A percentile compares a stretch with the other conserved stretches of the same genome.
Conservation (phyloP, 1,284 basidiomycete genomes). For the Gymnopus androsaceus region DNA sequence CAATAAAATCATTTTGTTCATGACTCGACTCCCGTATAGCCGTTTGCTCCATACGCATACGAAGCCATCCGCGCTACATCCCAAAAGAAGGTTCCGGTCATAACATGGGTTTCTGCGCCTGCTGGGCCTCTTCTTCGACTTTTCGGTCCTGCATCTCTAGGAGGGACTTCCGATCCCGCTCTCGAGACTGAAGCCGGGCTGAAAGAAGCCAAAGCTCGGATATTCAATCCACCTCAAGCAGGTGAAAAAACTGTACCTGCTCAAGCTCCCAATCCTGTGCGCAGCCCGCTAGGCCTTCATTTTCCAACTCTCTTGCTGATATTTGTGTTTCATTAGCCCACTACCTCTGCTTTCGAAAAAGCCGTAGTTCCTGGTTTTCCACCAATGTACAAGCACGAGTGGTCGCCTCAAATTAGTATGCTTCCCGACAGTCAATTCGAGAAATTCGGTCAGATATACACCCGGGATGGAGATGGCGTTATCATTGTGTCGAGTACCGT, state of each 20-base stretch:
- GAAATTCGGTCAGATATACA: constrained; percentile 9
- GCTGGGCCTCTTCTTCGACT: not conserved
- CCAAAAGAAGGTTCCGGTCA: constrained; percentile 3
- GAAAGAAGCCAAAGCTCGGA: not conserved
- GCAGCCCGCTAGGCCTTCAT: no score
- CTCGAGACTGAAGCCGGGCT: not conserved
- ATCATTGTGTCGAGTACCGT: constrained; percentile 15
- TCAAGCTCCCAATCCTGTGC: no score
- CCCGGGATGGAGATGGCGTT: constrained; percentile 6
- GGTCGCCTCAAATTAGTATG: not conserved
- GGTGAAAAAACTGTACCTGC: no score
- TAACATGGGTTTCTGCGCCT: constrained; percentile 8
- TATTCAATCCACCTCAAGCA: not conserved
- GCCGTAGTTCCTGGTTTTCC: not conserved
- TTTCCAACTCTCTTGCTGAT: no score
- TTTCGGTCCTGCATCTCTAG: constrained; percentile 5
- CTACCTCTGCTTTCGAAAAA: not conserved
- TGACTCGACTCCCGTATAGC: constrained; percentile 1
- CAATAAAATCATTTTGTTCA: no score
- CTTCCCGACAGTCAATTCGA: constrained; percentile 12
- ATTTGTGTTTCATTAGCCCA: no score
- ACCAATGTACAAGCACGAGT: not conserved
- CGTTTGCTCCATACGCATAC: constrained; percentile 7
- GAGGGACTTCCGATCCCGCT: not conserved
- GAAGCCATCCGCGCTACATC: constrained; percentile 4